A percentile compares a stretch with the other conserved stretches of the same genome.
phyloP scores from a whole-genome alignment of 257 asterid species.

The Plantago ovata region DNA sequence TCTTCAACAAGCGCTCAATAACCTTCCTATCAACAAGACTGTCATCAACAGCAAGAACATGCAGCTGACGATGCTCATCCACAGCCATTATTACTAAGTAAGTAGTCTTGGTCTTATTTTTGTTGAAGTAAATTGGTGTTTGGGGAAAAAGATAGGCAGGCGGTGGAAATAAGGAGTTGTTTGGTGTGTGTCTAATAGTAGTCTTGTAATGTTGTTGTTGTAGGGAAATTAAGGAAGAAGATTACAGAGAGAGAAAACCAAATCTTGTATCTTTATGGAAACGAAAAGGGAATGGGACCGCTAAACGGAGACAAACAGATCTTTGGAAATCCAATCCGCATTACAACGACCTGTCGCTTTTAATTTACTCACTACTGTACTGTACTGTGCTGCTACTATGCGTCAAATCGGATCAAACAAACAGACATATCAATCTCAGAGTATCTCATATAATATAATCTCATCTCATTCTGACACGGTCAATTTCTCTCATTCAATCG shows the following conservation, averaged over 20 bases:
- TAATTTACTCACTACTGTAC: no score
- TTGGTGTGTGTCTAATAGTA: not conserved
- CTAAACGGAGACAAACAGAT: slow-evolving; percentile 38
- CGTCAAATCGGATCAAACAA: no score
- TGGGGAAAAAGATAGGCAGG: no score
- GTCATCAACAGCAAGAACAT: slow-evolving; percentile 89
- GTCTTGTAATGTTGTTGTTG: not conserved
- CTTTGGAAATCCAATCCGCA: slow-evolving; percentile 71
- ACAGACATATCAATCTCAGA: no score
- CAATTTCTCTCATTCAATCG: no score
- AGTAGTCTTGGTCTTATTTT: no score
- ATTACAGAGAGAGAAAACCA: slow-evolving; percentile 52
- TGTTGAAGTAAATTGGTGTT: no score
- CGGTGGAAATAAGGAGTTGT: not conserved
- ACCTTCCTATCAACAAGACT: slow-evolving; percentile 71
- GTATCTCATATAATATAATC: no score
- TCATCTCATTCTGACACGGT: no score
- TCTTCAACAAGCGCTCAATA: slow-evolving; percentile 59
- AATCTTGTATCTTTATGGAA: slow-evolving; percentile 53
- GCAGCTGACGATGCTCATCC: slow-evolving; percentile 45
- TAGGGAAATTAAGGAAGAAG: slow-evolving; percentile 24
- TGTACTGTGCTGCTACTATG: no score
- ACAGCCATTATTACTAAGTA: no score
- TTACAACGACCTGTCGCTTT: slow-evolving; percentile 47
- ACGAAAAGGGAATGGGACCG: slow-evolving; percentile 31